Evolutionary conservation across 2,329 filamentous ascomycete genomes (phyloP).

Genomic region (Byssochlamys sp.): DNA sequence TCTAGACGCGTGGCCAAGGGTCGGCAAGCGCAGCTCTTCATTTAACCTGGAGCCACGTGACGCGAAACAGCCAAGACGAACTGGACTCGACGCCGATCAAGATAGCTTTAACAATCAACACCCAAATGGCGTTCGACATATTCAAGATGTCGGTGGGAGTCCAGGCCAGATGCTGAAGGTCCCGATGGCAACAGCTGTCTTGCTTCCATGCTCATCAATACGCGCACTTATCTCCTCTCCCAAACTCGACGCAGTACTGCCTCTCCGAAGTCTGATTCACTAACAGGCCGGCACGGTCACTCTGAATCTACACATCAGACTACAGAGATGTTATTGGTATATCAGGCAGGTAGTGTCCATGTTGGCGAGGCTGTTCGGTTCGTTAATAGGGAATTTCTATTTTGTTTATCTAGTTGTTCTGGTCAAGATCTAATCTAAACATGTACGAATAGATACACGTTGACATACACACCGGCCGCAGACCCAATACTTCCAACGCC

Average conservation of each 20-base stretch:
- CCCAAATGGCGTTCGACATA: neutral
- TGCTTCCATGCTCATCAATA: constrained; percentile 34
- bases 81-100: too few relatives aligned
- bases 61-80: too few relatives aligned
- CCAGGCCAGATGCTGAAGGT: neutral
- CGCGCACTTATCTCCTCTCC: constrained; percentile 33
- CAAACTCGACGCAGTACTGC: constrained; percentile 19
- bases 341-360: constrained; percentile 84
- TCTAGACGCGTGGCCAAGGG: too few relatives aligned
- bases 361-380: constrained; percentile 89
- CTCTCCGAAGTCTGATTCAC: constrained; percentile 20
- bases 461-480: constrained; percentile 81
- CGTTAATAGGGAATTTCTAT: constrained; percentile 10
- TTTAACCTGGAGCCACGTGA: too few relatives aligned
- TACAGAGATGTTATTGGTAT: constrained; percentile 68
- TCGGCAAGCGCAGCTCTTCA: too few relatives aligned
- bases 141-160: neutral
- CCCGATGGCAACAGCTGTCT: constrained; percentile 13
- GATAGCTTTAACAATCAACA: neutral
- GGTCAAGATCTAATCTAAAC: neutral
- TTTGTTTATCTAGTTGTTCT: neutral
- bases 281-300: constrained; percentile 26
- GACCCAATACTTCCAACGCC: constrained; percentile 87
- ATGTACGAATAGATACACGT: constrained; percentile 49
- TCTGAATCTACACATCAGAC: constrained; percentile 13